These are phyloP conservation scores for Cystofilobasidium ferigula DNA, from an alignment of 768 basidiomycete genomes.

Conservation along the genomic window DNA sequence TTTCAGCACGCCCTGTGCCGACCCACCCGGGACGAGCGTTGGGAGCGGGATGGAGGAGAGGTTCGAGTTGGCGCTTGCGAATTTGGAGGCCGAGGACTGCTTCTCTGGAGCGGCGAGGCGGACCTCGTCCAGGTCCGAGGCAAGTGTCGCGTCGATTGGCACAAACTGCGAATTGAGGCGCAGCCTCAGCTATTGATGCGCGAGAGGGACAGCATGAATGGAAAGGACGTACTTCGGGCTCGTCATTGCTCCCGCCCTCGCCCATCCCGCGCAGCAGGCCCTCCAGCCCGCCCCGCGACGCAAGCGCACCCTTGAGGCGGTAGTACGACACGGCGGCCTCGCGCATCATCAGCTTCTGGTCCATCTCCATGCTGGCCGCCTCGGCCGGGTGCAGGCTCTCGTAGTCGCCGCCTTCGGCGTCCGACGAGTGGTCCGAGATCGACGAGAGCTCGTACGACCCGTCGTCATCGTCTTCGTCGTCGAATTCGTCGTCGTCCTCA, in stretches of 20 bases:
- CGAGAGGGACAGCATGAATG: neutral
- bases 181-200: neutral
- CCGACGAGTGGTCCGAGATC: constrained; percentile 7
- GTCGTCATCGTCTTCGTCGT: constrained; percentile 15
- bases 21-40: constrained; percentile 23
- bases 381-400: neutral
- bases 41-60: constrained; percentile 14
- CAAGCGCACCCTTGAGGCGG: constrained; percentile 2
- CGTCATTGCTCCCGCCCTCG: constrained; percentile 4
- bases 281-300: constrained; percentile 9
- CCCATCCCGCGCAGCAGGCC: constrained; percentile 9
- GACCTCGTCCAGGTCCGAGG: constrained; percentile 15
- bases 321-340: constrained; percentile 25
- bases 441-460: constrained; percentile 21
- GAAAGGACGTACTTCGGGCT: constrained; percentile 8
- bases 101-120: constrained; percentile 3
- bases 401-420: constrained; percentile 1
- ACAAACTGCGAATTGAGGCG: constrained; percentile 6
- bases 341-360: constrained; percentile 20
- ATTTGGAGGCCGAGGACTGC: neutral
- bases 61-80: neutral
- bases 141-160: constrained; percentile 17
- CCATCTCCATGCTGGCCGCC: constrained; percentile 12
- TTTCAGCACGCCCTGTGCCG: constrained; percentile 9
- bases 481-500: neutral